Base-by-base conservation (phyloP, 2,329 filamentous ascomycete species). In the Botrytis pseudocinerea region DNA sequence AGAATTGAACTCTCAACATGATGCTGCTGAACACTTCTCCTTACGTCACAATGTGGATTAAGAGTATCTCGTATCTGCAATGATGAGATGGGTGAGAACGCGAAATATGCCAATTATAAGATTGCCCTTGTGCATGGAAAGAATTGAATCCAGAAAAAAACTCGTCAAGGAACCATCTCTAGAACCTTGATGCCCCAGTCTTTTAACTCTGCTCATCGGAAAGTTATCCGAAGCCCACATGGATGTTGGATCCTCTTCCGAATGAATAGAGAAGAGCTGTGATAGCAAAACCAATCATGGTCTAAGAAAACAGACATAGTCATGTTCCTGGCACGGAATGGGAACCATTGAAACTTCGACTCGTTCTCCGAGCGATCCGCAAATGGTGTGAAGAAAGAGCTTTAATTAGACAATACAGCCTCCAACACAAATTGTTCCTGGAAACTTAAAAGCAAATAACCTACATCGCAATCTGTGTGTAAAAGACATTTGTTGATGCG, bases 351-450 rank as follows among this genome's bases (percentile, higher is more conserved):
- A 65, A 46, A 65, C 62, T 48, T 65, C 42, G 18, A 65, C 6
- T 65, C n/a, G 42, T 48, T 25, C 44, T 65, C 62, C 42, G 42
- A 65, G 62, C 62, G 42, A 35, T 35, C 62, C 62, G 62, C 42
- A 35, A 16, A 46, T 25, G 3, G 25, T n/a, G 28, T 16, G 16
- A 35, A 32, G 18, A 46, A n/a, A 28, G 14, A 16, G 6, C 32
- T 25, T 14, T 25, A 51, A 51, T 25, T 4, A 51, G 62, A 42
- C 38, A 44, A 46, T n/a, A n/a, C 48, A 46, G 40, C 18, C 42
- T 48, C 62, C 28, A 44, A 14, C 20, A 32, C 10, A 6, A 48
- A 42, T 28, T 65, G 48, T 46, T 10, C 42, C n/a, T 7, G 42
- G 5, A 65, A 44, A 65, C 10, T 20, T 25, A 16, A 38, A 40